phyloP scores from a whole-genome alignment of 768 basidiomycete genomes.

The Phanerochaete sordida region DNA sequence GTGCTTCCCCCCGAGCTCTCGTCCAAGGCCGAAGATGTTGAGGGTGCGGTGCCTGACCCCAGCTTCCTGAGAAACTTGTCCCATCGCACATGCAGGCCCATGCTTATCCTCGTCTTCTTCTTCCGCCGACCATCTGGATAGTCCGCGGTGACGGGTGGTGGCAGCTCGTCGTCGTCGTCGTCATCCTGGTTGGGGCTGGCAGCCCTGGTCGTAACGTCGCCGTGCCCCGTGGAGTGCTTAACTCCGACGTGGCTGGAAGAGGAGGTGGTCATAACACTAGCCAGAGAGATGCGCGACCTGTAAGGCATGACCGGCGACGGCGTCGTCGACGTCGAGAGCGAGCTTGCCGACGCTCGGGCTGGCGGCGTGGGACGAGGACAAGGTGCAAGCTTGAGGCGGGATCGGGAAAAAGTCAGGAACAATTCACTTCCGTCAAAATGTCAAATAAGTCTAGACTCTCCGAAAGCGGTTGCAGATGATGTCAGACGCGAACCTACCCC shows the following conservation, averaged over 20 bases:
- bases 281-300: conserved; percentile 17
- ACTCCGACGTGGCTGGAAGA: neutral
- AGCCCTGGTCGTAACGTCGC: neutral
- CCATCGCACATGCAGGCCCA: conserved; percentile 27
- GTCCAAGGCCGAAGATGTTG: conserved; percentile 48
- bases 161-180: conserved; percentile 3
- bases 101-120: conserved; percentile 22
- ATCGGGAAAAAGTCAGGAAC: neutral
- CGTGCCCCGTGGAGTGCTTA: neutral
- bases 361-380: neutral
- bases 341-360: neutral
- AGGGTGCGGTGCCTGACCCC: conserved; percentile 35
- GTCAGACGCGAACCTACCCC: neutral
- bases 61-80: conserved; percentile 29
- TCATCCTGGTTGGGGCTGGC: neutral
- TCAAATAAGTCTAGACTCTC: neutral
- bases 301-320: conserved; percentile 13
- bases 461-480: neutral
- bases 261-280: conserved; percentile 10
- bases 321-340: neutral
- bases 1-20: conserved; percentile 42
- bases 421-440: neutral
- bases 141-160: conserved; percentile 3
- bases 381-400: neutral
- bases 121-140: conserved; percentile 12